Evolutionary conservation across 192 early-diverging fungal species (phyloP).

Genomic region (Umbelopsis sp.): DNA sequence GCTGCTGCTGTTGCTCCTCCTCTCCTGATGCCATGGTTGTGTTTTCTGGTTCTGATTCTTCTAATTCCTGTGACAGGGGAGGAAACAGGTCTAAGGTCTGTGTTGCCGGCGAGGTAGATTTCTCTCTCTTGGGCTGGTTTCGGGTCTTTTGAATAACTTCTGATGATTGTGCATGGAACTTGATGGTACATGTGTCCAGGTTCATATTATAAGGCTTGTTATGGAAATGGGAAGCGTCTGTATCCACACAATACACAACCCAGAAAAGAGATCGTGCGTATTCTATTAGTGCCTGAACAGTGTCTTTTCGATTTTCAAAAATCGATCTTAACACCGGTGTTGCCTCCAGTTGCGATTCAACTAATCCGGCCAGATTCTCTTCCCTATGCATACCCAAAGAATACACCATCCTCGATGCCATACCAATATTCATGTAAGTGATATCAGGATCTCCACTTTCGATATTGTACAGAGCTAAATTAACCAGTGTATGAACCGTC

Average conservation of each 20-base stretch:
- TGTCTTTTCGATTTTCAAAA: neutral
- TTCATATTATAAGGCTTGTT: slow-evolving; percentile 38
- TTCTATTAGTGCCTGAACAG: neutral
- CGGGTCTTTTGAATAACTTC: neutral
- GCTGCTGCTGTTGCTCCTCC: neutral
- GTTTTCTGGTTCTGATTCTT: neutral
- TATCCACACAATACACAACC: slow-evolving; percentile 40
- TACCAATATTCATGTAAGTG: slow-evolving; percentile 40
- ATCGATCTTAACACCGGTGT: neutral
- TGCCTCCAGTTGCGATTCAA: slow-evolving; percentile 1
- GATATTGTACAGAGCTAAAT: slow-evolving; percentile 37
- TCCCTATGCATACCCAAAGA: slow-evolving; percentile 31
- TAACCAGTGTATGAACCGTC: slow-evolving; percentile 35
- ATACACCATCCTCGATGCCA: slow-evolving; percentile 38
- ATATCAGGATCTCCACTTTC: slow-evolving; percentile 38
- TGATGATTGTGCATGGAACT: neutral
- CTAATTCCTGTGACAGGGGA: neutral
- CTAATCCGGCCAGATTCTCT: slow-evolving; percentile 1
- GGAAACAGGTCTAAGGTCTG: neutral
- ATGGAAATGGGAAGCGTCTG: slow-evolving; percentile 38
- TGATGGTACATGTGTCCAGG: slow-evolving; percentile 18
- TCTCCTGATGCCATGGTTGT: neutral
- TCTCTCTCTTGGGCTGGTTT: neutral
- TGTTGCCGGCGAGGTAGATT: slow-evolving; percentile 4
- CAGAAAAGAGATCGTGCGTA: slow-evolving; percentile 34